Conservation (phyloP, 106 monocot genomes). For the Cymbidium sinense region DNA sequence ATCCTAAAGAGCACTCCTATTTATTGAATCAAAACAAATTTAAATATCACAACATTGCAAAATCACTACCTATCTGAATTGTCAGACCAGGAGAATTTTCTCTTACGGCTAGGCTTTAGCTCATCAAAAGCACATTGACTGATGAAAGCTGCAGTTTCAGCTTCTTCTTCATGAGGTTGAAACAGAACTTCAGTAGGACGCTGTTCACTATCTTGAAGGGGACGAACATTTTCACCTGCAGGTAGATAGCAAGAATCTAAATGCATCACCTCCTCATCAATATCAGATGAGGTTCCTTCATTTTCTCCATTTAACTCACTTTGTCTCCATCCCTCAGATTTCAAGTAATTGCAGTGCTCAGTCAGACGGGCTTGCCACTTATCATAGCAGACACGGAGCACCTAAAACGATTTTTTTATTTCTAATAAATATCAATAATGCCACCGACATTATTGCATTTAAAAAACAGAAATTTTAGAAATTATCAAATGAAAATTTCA, state of each 20-base stretch:
- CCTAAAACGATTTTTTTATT: constrained; percentile 31
- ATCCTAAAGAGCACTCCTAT: neutral
- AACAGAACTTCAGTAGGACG: constrained; percentile 7
- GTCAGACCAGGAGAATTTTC: constrained; percentile 64
- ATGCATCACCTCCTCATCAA: constrained; percentile 14
- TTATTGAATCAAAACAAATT: neutral
- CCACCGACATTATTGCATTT: neutral
- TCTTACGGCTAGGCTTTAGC: constrained; percentile 26
- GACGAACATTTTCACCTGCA: constrained; percentile 14
- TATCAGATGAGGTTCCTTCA: neutral
- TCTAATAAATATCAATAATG: neutral
- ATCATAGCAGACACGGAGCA: constrained; percentile 63
- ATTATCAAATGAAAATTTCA: neutral
- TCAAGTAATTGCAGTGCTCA: constrained; percentile 5
- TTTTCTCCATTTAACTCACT: constrained; percentile 15
- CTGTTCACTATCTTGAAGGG: constrained; percentile 2
- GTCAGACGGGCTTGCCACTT: constrained; percentile 19
- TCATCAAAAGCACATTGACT: constrained; percentile 27
- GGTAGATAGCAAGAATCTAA: neutral
- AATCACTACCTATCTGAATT: constrained; percentile 61
- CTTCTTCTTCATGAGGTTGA: constrained; percentile 22
- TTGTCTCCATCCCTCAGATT: constrained; percentile 12
- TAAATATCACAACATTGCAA: neutral
- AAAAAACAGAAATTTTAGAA: neutral
- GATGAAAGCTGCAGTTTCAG: constrained; percentile 24